Evolutionary conservation across 768 basidiomycete genomes (phyloP).

Genomic region (Cantharellus anzutake): DNA sequence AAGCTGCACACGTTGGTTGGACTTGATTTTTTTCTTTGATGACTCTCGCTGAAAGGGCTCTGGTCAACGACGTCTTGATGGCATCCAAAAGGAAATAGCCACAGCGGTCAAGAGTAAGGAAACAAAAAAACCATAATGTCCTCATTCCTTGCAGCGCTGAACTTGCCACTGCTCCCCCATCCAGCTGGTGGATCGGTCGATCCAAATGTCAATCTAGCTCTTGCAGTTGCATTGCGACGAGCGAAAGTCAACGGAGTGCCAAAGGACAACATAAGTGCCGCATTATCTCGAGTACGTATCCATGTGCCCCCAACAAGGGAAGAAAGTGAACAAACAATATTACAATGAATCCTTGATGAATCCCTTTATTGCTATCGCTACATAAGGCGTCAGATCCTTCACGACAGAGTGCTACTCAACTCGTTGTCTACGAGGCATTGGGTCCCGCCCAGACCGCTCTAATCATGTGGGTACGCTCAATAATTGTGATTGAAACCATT

Average conservation of each 20-base stretch:
- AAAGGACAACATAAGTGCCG: neutral
- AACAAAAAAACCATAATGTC: neutral
- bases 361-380: neutral
- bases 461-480: neutral
- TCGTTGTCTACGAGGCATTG: neutral
- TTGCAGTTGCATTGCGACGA: neutral
- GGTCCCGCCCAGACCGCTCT: neutral
- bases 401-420: neutral
- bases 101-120: no score
- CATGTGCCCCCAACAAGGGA: no score
- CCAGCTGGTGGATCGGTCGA: neutral
- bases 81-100: no score
- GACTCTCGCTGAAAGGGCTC: no score
- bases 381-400: neutral
- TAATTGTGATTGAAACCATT: neutral
- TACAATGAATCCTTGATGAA: neutral
- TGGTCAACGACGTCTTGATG: no score
- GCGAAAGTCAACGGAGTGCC: neutral
- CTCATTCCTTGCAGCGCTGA: neutral
- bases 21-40: no score
- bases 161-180: neutral
- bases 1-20: neutral
- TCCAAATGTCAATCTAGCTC: neutral
- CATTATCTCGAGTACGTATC: neutral
- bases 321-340: neutral